Conservation (phyloP, 2,329 filamentous ascomycete species). For the Cladophialophora carrionii region DNA sequence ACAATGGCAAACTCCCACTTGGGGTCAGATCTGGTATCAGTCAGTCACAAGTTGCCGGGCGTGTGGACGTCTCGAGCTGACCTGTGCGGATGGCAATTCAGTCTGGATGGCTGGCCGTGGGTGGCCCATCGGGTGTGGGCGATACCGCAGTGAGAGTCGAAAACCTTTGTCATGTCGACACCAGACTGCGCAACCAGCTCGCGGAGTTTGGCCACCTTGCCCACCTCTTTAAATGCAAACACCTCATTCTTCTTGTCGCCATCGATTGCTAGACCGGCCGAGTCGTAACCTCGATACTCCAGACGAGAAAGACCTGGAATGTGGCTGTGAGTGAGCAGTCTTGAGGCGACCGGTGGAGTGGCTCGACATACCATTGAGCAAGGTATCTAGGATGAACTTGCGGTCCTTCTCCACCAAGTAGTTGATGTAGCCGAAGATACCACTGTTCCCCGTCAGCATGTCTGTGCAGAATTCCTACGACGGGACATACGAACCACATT, state of each 20-base stretch:
- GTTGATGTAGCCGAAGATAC: conserved; percentile 98
- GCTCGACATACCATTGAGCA: conserved; percentile 80
- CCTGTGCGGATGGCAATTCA: conserved; percentile 99
- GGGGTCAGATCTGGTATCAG: conserved; percentile 73
- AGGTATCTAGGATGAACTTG: conserved; percentile 91
- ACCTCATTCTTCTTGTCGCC: conserved; percentile 99
- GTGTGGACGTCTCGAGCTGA: conserved; percentile 51
- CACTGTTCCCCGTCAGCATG: conserved; percentile 56
- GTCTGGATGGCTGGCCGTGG: conserved; percentile 87
- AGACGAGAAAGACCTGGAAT: conserved; percentile 81
- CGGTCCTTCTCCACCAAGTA: conserved; percentile 99
- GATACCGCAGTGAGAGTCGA: conserved; percentile 98
- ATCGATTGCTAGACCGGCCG: conserved; percentile 91
- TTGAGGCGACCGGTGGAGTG: conserved; percentile 2
- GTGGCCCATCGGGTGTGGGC: conserved; percentile 99
- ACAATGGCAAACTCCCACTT: conserved; percentile 96
- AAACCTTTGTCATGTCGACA: conserved; percentile 86
- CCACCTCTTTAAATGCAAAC: conserved; percentile 96
- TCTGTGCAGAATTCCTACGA: background rate
- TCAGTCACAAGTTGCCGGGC: conserved; percentile 12
- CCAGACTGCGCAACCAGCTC: conserved; percentile 83
- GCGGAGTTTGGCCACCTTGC: conserved; percentile 97
- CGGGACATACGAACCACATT: conserved; percentile 30
- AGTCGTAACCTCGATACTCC: conserved; percentile 99
- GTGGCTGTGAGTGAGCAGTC: background rate